Evolutionary conservation across 179 eudicot species (phyloP).

Genomic region (Carnegiea gigantea): DNA sequence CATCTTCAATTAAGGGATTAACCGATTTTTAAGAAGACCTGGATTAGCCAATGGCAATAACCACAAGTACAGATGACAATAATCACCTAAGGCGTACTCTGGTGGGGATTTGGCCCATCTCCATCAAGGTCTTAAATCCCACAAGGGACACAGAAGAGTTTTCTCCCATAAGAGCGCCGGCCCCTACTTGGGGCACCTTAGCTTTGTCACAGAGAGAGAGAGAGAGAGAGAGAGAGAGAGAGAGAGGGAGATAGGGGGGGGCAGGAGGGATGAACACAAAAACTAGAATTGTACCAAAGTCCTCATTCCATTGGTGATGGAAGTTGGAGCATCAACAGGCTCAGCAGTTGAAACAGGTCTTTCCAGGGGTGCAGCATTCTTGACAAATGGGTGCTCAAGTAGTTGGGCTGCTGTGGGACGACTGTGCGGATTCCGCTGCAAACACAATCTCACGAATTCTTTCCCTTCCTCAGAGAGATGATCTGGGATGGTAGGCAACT

Average conservation of each 20-base stretch:
- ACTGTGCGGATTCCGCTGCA: slow-evolving; percentile 69
- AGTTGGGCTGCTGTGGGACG: slow-evolving; percentile 82
- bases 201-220: too few relatives aligned
- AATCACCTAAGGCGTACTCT: too few relatives aligned
- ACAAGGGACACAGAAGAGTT: neutral
- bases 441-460: slow-evolving; percentile 80
- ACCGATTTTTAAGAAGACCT: too few relatives aligned
- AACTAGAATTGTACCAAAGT: slow-evolving; percentile 32
- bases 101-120: too few relatives aligned
- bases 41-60: too few relatives aligned
- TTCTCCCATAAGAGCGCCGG: neutral
- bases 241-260: too few relatives aligned
- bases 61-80: too few relatives aligned
- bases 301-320: slow-evolving; percentile 46
- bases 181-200: neutral
- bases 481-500: slow-evolving; percentile 83
- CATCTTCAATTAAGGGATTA: neutral
- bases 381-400: slow-evolving; percentile 82
- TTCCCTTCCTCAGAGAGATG: slow-evolving; percentile 88
- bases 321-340: slow-evolving; percentile 45
- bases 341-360: slow-evolving; percentile 50
- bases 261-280: neutral
- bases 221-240: too few relatives aligned
- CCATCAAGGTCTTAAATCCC: neutral
- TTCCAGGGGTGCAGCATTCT: slow-evolving; percentile 62